Evolutionary conservation across 345 rosid genomes (phyloP).

Genomic region (Corchorus capsularis): DNA sequence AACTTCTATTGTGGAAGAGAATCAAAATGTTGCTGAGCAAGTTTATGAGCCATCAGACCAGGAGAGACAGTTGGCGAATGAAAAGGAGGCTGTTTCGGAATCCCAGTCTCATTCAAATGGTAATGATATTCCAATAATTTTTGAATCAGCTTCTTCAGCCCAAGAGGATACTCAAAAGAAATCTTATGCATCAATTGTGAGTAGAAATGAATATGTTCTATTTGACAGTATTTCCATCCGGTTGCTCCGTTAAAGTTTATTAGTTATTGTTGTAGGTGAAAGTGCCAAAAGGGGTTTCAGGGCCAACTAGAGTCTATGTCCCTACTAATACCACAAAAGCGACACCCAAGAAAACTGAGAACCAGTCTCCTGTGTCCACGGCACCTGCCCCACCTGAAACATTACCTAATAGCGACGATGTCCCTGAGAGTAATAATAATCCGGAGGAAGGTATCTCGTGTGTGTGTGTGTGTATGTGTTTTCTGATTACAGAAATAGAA

Average conservation of each 20-base stretch:
- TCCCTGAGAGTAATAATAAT: slow-evolving; percentile 44
- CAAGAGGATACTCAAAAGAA: slow-evolving; percentile 69
- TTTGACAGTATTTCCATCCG: background rate
- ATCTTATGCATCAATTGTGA: slow-evolving; percentile 82
- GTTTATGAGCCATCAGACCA: slow-evolving; percentile 49
- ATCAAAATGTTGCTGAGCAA: slow-evolving; percentile 38
- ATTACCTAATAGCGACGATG: slow-evolving; percentile 28
- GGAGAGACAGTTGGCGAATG: slow-evolving; percentile 27
- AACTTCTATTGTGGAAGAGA: slow-evolving; percentile 37
- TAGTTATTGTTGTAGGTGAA: slow-evolving; percentile 49
- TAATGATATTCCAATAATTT: slow-evolving; percentile 33
- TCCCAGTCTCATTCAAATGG: slow-evolving; percentile 31
- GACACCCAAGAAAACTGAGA: slow-evolving; percentile 33
- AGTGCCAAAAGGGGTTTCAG: slow-evolving; percentile 47
- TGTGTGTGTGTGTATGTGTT: background rate
- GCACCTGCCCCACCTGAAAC: slow-evolving; percentile 43
- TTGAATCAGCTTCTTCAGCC: slow-evolving; percentile 39
- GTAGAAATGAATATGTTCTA: slow-evolving; percentile 29
- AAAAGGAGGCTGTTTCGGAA: slow-evolving; percentile 48
- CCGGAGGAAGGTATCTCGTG: slow-evolving; percentile 54
- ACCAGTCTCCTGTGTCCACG: slow-evolving; percentile 30
- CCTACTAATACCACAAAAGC: slow-evolving; percentile 40
- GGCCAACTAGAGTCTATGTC: slow-evolving; percentile 45
- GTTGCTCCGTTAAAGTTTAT: background rate
- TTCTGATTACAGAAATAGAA: background rate